These are phyloP conservation scores for Cetradonia linearis DNA, from an alignment of 495 filamentous ascomycete genomes.

Conservation along the genomic window DNA sequence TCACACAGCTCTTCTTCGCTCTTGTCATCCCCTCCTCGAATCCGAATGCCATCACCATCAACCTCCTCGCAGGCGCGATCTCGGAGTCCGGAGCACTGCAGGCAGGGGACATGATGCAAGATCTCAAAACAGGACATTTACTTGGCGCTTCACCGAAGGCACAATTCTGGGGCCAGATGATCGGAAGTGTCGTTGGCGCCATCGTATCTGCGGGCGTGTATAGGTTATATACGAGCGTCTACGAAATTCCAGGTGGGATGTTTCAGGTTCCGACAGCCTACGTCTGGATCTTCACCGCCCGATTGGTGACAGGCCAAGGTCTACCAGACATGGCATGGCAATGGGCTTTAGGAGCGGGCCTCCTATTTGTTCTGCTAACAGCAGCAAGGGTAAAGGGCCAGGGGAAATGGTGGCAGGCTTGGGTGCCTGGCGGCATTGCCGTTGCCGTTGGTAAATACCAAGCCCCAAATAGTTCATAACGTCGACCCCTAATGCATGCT, in stretches of 20 bases:
- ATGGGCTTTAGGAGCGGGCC: constrained; percentile 60
- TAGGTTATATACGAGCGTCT: constrained; percentile 81
- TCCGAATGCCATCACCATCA: constrained; percentile 77
- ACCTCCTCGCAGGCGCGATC: constrained; percentile 89
- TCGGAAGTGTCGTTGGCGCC: constrained; percentile 81
- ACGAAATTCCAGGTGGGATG: constrained; percentile 71
- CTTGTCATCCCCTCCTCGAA: constrained; percentile 70
- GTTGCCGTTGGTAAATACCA: constrained; percentile 64
- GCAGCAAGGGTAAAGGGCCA: constrained; percentile 50
- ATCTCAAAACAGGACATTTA: constrained; percentile 92
- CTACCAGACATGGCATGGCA: constrained; percentile 71
- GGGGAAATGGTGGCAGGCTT: constrained; percentile 31
- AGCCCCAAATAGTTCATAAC: background rate
- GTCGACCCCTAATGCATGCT: constrained; percentile 22
- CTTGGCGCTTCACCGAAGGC: constrained; percentile 85
- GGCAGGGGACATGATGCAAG: constrained; percentile 96
- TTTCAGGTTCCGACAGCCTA: constrained; percentile 93
- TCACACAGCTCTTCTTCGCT: constrained; percentile 90
- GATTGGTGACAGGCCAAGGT: constrained; percentile 87
- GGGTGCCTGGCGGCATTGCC: constrained; percentile 85
- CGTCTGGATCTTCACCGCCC: constrained; percentile 94
- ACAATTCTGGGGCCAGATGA: constrained; percentile 93
- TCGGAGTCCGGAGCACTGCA: constrained; percentile 81
- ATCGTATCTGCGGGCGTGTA: constrained; percentile 82
- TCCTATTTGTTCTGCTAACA: constrained; percentile 61